Base-by-base conservation (phyloP, 305 asterid species). In the Caryopteris hybrid region DNA sequence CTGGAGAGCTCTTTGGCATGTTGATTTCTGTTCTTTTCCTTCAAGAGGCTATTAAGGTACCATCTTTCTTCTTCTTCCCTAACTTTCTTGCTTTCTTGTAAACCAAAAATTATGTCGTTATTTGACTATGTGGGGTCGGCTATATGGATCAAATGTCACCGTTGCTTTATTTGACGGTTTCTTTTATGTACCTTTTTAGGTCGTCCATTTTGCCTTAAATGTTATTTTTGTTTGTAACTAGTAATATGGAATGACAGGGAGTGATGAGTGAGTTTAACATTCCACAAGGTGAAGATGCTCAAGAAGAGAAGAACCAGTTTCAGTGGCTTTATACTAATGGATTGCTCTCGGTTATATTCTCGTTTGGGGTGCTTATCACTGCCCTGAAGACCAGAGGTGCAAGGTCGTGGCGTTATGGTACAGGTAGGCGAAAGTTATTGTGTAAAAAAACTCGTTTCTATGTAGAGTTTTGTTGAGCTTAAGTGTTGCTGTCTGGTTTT, bases 1-100 rank as follows among this genome's bases (percentile, higher is more conserved):
- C 98, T 1, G 96, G 96, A 25, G 98, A 91, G 45, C 84, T 85
- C 20, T 91, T 91, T 71, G 98, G 98, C 78, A 89, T 91, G 98
- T 71, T 91, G 16, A 91, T 91, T 31, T 17, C 80, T 1, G 90
- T 84, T 34, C 93, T 89, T 16, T 89, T 89, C 81, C 68, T 91
- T 43, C 96, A 91, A 78, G 88, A 91, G 68, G 95, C 98, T 17
- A 84, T 91, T 70, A 89, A 82, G 95, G 98, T 91, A 74, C 59
- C 6, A 6, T 52, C 13, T 5, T 1, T 10, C 1, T 27, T 2
- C 33, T 27, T 27, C 11, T 9, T 34, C 16, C n/a, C n/a, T n/a
- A n/a, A n/a, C n/a, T n/a, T n/a, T 8, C 0, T 39, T 17, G 12
- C 14, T 2, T 34, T 56, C 21, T 27, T 29, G 43, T 18, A 5